Percentiles rank a stretch among this genome's conserved stretches.
Conservation (phyloP, 2,329 filamentous ascomycete species). For the Geosmithia putterillii region DNA sequence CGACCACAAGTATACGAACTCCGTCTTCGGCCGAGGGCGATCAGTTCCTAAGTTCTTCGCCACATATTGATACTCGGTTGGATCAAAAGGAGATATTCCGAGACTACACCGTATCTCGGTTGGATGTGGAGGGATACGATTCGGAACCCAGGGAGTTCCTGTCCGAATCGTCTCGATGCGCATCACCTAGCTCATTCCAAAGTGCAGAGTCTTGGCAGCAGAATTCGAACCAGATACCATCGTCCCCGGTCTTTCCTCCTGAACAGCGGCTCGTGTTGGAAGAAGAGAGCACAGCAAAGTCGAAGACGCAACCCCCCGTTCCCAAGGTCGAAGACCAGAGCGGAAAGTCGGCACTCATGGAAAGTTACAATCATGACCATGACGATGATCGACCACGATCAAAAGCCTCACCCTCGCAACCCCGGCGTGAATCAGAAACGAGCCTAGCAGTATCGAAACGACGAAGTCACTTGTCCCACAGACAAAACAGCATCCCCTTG, state of each 20-base stretch:
- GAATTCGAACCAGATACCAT: background rate
- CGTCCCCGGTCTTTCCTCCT: background rate
- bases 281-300: background rate
- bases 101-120: no score
- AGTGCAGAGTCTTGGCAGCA: background rate
- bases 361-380: background rate
- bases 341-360: background rate
- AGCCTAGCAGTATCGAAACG: background rate
- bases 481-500: constrained; percentile 14
- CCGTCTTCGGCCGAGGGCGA: background rate
- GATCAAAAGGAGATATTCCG: background rate
- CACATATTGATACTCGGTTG: background rate
- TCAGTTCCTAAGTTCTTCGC: background rate
- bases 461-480: background rate
- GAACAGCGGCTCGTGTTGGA: background rate
- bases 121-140: background rate
- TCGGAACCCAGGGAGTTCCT: background rate
- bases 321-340: background rate
- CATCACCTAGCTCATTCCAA: background rate
- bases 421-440: background rate
- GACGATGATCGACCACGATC: background rate
- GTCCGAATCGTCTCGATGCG: background rate
- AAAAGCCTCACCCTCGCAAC: background rate
- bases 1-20: background rate
- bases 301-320: background rate